Percentiles rank a stretch among this genome's conserved stretches.
Evolutionary conservation across 345 rosid species (phyloP).

Genomic region (Eucalyptus sideroxylon): DNA sequence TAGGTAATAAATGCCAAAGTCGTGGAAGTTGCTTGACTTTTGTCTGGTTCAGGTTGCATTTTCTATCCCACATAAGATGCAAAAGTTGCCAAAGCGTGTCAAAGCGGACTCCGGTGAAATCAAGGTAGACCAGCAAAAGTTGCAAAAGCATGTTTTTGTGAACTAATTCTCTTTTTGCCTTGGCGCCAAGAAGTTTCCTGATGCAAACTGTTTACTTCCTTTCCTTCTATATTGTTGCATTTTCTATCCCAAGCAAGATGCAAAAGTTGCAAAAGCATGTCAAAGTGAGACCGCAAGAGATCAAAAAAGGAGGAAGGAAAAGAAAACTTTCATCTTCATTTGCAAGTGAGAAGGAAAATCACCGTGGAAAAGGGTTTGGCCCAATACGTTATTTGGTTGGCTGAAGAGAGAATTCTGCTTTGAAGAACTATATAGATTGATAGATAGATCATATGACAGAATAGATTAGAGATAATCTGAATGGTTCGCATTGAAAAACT

Average conservation of each 20-base stretch:
- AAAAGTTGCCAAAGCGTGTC: too few relatives aligned
- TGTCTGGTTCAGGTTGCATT: background rate
- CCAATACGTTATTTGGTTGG: background rate
- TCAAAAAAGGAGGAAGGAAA: background rate
- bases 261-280: background rate
- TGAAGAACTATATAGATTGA: background rate
- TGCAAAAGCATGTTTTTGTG: too few relatives aligned
- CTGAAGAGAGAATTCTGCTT: background rate
- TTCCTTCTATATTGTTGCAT: too few relatives aligned
- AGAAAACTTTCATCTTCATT: background rate
- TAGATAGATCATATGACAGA: background rate
- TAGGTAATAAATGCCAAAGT: background rate
- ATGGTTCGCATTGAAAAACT: fast-evolving
- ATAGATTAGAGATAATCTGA: background rate
- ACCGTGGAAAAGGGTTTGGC: background rate
- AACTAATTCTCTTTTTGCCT: too few relatives aligned
- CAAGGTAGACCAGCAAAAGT: too few relatives aligned
- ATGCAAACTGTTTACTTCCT: too few relatives aligned
- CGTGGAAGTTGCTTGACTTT: background rate
- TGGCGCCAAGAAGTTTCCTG: too few relatives aligned
- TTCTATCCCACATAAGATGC: too few relatives aligned
- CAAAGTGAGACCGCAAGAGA: background rate
- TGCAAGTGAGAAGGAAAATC: background rate
- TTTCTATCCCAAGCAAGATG: background rate
- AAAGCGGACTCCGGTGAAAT: too few relatives aligned